Conservation (phyloP, 2,329 filamentous ascomycete genomes). For the Apiospora pterosperma region DNA sequence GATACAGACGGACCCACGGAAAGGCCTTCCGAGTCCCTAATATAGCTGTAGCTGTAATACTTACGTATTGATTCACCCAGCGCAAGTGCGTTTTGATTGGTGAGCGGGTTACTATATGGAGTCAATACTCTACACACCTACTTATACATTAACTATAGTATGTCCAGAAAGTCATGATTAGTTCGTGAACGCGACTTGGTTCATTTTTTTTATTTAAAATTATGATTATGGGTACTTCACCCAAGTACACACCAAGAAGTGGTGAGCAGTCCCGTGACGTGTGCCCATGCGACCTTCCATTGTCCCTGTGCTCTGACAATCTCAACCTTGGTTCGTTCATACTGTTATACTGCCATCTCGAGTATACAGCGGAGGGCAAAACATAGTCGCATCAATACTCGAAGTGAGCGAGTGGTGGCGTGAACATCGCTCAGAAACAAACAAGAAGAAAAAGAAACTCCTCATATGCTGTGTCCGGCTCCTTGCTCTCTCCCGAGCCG, state of each 20-base stretch:
- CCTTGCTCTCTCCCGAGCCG: background rate
- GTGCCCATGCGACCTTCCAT: background rate
- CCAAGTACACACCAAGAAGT: background rate
- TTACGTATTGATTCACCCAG: too few relatives aligned
- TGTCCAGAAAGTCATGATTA: background rate
- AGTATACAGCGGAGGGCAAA: background rate
- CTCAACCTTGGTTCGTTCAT: background rate
- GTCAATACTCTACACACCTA: too few relatives aligned
- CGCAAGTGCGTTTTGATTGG: too few relatives aligned
- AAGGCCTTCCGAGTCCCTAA: too few relatives aligned
- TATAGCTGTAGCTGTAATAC: too few relatives aligned
- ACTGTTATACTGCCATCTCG: background rate
- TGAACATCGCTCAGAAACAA: background rate
- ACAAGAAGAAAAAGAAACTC: background rate
- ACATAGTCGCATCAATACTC: background rate
- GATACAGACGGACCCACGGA: too few relatives aligned
- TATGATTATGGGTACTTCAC: background rate
- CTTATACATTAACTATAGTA: background rate
- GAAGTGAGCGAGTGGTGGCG: background rate
- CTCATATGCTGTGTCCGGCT: background rate
- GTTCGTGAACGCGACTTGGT: background rate
- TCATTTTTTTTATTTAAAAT: slow-evolving; percentile 1
- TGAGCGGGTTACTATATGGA: too few relatives aligned
- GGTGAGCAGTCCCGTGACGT: background rate
- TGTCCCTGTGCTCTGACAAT: background rate